These are phyloP conservation scores for Acrocalymma vagum DNA, from an alignment of 2,329 filamentous ascomycete species.

Conservation along the genomic window DNA sequence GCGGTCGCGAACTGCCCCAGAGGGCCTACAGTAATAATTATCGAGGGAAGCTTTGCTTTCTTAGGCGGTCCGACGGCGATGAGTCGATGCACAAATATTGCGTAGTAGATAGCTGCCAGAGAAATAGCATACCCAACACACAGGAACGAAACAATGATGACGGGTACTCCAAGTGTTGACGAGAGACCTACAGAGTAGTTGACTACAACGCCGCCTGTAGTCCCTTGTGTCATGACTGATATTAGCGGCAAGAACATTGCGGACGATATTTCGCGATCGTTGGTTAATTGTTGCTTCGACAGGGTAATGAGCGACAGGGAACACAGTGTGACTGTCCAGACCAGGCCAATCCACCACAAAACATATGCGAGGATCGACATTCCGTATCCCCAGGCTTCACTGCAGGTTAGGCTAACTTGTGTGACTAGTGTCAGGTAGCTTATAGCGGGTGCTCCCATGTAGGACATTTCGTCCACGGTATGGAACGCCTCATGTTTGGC, in stretches of 20 bases:
- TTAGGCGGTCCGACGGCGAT: constrained; percentile 22
- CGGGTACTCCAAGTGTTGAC: constrained; percentile 20
- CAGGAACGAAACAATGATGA: constrained; percentile 25
- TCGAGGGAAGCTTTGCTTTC: constrained; percentile 15
- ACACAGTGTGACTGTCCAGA: constrained; percentile 25
- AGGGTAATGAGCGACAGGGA: constrained; percentile 18
- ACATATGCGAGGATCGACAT: constrained; percentile 62
- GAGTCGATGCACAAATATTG: constrained; percentile 19
- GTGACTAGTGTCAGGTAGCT: constrained; percentile 72
- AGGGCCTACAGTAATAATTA: constrained; percentile 21
- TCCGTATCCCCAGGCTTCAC: constrained; percentile 70
- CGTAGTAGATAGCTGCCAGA: constrained; percentile 23
- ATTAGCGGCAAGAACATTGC: constrained; percentile 26
- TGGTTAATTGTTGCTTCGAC: constrained; percentile 16
- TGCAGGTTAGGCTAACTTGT: constrained; percentile 66
- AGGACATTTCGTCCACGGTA: constrained; percentile 69
- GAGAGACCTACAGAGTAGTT: constrained; percentile 19
- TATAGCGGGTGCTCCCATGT: constrained; percentile 67
- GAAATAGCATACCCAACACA: constrained; percentile 24
- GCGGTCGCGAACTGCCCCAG: constrained; percentile 28
- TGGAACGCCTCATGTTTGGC: constrained; percentile 58
- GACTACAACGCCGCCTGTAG: constrained; percentile 20
- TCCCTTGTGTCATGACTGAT: constrained; percentile 23
- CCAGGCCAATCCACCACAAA: constrained; percentile 30
- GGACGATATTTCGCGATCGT: constrained; percentile 17